Percentiles rank a stretch among this genome's conserved stretches.
Conservation (phyloP, 257 asterid genomes). For the Solanum gandarillasii region DNA sequence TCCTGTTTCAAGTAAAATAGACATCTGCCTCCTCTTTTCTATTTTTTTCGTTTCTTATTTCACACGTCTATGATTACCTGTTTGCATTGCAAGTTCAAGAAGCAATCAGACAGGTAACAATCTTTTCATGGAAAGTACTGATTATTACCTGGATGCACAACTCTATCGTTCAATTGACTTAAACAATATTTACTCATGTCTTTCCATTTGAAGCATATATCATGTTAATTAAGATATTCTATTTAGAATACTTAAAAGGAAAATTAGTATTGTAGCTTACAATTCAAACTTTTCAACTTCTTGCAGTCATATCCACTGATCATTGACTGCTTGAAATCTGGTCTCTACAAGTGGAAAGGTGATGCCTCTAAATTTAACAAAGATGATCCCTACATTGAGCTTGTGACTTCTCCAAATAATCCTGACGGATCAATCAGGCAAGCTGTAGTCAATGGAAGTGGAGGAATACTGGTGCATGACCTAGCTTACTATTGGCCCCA, state of each 20-base stretch:
- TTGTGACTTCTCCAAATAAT: constrained; percentile 87
- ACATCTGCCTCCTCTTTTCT: background rate
- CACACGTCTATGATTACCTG: background rate
- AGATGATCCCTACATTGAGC: constrained; percentile 63
- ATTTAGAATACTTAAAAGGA: background rate
- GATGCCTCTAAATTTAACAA: constrained; percentile 52
- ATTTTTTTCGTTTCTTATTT: background rate
- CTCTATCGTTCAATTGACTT: too few relatives aligned
- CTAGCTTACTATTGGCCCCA: constrained; percentile 97
- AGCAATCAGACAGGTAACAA: background rate
- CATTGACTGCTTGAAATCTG: constrained; percentile 67
- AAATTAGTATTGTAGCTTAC: background rate
- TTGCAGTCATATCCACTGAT: constrained; percentile 81
- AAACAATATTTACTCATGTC: background rate
- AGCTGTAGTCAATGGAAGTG: constrained; percentile 48
- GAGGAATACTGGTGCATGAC: constrained; percentile 50
- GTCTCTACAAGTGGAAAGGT: constrained; percentile 79
- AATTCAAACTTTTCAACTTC: background rate
- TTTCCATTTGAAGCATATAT: background rate
- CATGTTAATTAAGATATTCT: background rate
- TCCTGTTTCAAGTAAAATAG: background rate
- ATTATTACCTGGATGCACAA: background rate
- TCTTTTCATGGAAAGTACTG: background rate
- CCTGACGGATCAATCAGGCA: constrained; percentile 76
- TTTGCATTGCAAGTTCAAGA: background rate